Base-by-base conservation (phyloP, 179 eudicot species). In the Beta macrorhiza region DNA sequence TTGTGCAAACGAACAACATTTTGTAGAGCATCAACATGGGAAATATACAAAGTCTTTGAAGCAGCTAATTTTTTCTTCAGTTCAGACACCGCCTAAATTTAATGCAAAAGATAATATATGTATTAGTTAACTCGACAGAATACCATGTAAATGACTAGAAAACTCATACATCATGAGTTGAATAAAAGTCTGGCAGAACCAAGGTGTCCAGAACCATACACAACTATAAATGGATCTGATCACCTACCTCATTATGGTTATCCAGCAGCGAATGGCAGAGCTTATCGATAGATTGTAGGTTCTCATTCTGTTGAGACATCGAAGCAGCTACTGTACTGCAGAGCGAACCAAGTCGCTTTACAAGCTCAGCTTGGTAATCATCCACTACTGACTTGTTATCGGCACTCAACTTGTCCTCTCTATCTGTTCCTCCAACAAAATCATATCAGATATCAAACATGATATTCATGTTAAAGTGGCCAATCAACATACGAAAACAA, bases 1-100 rank as follows among this genome's bases (percentile, higher is more conserved):
- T 91, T 94, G 86, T 97, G 98, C 87, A 92, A 76, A n/a, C 95
- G 90, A 67, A 93, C 97, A 64, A 97, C 95, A 90, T 97, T 93
- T 89, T 93, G 95, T 77, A 97, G 72, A 53, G 93, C 93, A 83
- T 97, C 99, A 79, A 94, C 87, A 75, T 97, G 97, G 72, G 99
- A 97, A 55, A 92, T 77, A 81, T 88, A 91, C 81, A 91, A 77
- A 8, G 87, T 83, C 82, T 88, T 85, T 8, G 97, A 90, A 88
- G 88, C 85, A 80, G 79, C 80, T 77, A 91, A 86, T 86, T 94
- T 94, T 83, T 88, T 91, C 92, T 91, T 93, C 77, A 97, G 77
- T 53, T 90, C 91, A 49, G 74, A 77, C 65, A 90, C 79, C 74
- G 91, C 93, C 99, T 97, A 72, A 56, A 32, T 78, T 47, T 14